These are phyloP conservation scores for Backusella parvicylindrica DNA, from an alignment of 192 early-diverging fungal species.

Conservation along the genomic window DNA sequence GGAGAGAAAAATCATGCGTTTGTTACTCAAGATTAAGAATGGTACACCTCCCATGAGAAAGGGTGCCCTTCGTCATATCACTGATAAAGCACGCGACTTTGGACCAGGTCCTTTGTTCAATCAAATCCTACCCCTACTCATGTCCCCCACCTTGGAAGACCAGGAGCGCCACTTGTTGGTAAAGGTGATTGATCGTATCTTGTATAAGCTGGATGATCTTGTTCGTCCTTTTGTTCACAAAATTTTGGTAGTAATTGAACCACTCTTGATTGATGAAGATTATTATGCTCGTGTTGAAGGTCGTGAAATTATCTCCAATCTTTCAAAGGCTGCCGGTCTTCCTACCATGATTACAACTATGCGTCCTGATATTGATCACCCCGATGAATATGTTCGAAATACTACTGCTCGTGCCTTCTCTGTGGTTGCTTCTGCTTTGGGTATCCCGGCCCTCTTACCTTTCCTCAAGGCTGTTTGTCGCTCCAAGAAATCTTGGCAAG, in stretches of 20 bases:
- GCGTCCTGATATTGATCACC: conserved; percentile 99
- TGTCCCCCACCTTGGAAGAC: conserved; percentile 96
- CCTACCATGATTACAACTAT: conserved; percentile 98
- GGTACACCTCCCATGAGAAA: conserved; percentile 95
- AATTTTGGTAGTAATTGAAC: conserved; percentile 98
- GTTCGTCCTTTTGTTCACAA: conserved; percentile 97
- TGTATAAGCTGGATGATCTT: conserved; percentile 94
- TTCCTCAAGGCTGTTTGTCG: conserved; percentile 95
- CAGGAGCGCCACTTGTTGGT: conserved; percentile 98
- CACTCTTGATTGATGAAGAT: conserved; percentile 95
- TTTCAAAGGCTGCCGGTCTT: conserved; percentile 95
- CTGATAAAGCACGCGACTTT: conserved; percentile 93
- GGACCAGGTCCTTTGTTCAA: conserved; percentile 94
- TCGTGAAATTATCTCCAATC: conserved; percentile 96
- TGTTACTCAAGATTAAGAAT: conserved; percentile 98
- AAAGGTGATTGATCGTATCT: conserved; percentile 95
- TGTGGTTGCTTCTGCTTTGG: conserved; percentile 94
- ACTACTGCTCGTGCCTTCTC: conserved; percentile 97
- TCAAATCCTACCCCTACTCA: conserved; percentile 92
- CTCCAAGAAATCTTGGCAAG: conserved; percentile 97
- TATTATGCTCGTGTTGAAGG: conserved; percentile 97
- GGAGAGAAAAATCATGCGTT: conserved; percentile 94
- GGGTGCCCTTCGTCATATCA: conserved; percentile 88
- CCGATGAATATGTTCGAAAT: conserved; percentile 97
- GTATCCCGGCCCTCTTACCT: conserved; percentile 90